A percentile compares a stretch with the other conserved stretches of the same genome.
Evolutionary conservation across 306 rosid species (phyloP).

Genomic region (Trifolium repens): DNA sequence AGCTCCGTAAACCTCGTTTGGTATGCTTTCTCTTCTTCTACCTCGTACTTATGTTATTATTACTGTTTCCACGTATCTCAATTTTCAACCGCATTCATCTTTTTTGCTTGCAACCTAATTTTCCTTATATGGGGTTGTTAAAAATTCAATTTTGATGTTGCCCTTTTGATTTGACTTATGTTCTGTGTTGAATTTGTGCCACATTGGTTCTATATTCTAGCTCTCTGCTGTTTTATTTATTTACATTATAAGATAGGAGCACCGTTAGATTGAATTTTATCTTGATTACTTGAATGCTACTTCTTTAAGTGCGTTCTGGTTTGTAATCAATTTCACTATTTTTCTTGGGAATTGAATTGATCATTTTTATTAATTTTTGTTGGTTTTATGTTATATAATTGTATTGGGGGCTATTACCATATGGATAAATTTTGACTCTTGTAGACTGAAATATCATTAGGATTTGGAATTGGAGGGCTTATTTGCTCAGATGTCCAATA

Average conservation of each 20-base stretch:
- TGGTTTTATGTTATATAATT: background rate
- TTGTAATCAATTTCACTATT: too few species aligned
- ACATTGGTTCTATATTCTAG: slow-evolving; percentile 35
- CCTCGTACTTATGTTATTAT: too few species aligned
- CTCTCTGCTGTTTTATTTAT: background rate
- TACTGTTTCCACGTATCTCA: background rate
- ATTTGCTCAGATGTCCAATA: slow-evolving; percentile 66
- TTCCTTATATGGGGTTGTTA: background rate
- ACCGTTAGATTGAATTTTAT: too few species aligned
- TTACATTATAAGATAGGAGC: too few species aligned
- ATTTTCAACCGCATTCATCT: slow-evolving; percentile 17
- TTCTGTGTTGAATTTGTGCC: slow-evolving; percentile 16
- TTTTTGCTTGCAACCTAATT: slow-evolving; percentile 32
- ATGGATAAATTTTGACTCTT: slow-evolving; percentile 21
- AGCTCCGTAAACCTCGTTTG: background rate
- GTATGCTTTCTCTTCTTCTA: background rate
- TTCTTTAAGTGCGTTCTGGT: background rate
- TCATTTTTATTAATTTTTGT: background rate
- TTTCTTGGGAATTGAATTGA: background rate
- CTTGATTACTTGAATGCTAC: background rate
- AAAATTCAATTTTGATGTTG: slow-evolving; percentile 27
- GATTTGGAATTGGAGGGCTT: slow-evolving; percentile 44
- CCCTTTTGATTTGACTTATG: background rate
- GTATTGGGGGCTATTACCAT: background rate
- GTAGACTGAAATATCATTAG: slow-evolving; percentile 47